A percentile compares a stretch with the other conserved stretches of the same genome.
phyloP scores from a whole-genome alignment of 169 alveolate species.

The Eimeria acervulina region DNA sequence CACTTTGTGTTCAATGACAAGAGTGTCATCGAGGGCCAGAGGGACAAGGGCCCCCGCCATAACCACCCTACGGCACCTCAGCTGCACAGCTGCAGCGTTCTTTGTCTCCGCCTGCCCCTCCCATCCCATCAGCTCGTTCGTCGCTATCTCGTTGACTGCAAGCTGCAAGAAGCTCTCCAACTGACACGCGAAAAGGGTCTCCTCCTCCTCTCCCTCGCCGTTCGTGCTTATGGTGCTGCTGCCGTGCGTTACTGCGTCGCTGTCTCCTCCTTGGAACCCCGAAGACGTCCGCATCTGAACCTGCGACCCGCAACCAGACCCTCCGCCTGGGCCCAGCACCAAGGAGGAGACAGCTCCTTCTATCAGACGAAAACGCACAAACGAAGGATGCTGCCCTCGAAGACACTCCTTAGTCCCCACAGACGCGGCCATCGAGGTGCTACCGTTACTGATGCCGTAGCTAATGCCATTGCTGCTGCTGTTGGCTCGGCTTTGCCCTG shows the following conservation, averaged over 20 bases:
- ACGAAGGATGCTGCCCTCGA: not conserved
- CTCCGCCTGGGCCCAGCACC: not conserved
- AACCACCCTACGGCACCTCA: conserved; percentile 45
- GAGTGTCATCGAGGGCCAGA: conserved; percentile 77
- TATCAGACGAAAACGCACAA: conserved; percentile 49
- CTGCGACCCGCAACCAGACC: not conserved
- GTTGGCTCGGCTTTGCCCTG: not conserved
- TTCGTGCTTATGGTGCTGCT: conserved; percentile 63
- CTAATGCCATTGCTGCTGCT: not conserved
- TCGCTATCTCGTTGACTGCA: conserved; percentile 7
- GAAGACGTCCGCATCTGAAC: conserved; percentile 2
- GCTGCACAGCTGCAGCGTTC: conserved; percentile 30
- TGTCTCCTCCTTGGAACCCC: not conserved
- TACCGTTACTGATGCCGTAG: not conserved
- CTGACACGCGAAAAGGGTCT: conserved; percentile 14
- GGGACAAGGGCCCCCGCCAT: conserved; percentile 79
- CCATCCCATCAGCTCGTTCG: conserved; percentile 38
- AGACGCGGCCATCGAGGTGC: not conserved
- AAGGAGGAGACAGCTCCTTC: conserved; percentile 70
- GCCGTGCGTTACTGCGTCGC: conserved; percentile 28
- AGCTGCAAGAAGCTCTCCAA: conserved; percentile 39
- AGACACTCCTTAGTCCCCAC: not conserved
- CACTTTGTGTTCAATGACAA: conserved; percentile 70
- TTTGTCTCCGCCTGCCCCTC: not conserved
- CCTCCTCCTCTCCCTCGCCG: conserved; percentile 58